Evolutionary conservation across 129 eudicot genomes (phyloP).

Genomic region (Solidago caesia): DNA sequence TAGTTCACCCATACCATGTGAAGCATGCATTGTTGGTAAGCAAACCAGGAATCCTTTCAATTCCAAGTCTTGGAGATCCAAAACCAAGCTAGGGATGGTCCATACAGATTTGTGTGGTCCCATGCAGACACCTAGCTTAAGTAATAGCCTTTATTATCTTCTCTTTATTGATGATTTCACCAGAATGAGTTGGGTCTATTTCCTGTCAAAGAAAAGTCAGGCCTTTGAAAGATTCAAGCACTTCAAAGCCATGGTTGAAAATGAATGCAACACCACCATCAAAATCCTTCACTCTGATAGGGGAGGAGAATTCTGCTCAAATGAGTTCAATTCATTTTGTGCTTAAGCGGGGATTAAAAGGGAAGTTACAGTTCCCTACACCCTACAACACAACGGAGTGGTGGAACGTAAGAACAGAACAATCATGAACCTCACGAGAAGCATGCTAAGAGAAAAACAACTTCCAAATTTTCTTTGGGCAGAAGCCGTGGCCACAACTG

Average conservation of each 20-base stretch:
- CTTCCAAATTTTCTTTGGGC: neutral
- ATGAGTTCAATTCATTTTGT: neutral
- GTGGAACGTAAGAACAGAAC: constrained; percentile 3
- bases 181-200: neutral
- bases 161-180: neutral
- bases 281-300: neutral
- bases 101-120: neutral
- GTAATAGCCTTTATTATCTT: neutral
- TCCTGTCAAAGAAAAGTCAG: neutral
- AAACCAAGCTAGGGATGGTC: too few relatives aligned
- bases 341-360: neutral
- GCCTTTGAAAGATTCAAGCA: neutral
- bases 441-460: neutral
- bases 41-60: constrained; percentile 10
- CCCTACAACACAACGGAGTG: neutral
- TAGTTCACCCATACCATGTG: neutral
- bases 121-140: neutral
- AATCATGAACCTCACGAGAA: neutral
- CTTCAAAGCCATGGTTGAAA: neutral
- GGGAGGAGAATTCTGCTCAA: neutral
- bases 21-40: constrained; percentile 31
- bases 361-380: neutral
- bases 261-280: neutral
- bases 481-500: neutral
- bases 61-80: neutral